Conservation (phyloP, 805 yeast genomes). For the Suhomyces xylopsoci region DNA sequence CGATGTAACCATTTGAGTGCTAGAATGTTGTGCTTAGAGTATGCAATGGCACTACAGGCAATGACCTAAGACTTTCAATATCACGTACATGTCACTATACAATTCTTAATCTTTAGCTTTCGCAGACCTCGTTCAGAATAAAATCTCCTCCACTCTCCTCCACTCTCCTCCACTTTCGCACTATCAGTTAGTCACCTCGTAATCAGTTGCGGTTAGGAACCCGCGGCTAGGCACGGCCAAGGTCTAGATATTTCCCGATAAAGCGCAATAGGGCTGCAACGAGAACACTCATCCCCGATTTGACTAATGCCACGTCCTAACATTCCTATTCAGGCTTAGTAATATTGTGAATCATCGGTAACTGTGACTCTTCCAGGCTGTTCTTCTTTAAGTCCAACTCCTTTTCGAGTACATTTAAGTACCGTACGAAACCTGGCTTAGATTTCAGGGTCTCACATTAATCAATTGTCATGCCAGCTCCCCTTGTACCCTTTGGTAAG, state of each 20-base stretch:
- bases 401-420: neutral
- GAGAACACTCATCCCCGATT: neutral
- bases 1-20: no score
- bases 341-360: neutral
- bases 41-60: neutral
- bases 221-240: neutral
- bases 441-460: neutral
- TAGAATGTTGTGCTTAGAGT: neutral
- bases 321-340: neutral
- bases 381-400: neutral
- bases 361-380: neutral
- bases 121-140: neutral
- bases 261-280: neutral
- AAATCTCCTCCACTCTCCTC: neutral
- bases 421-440: neutral
- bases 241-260: neutral
- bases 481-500: slow-evolving; percentile 43
- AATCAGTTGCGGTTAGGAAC: neutral
- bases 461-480: neutral
- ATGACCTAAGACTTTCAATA: no score
- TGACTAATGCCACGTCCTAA: neutral
- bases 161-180: neutral
- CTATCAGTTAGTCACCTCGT: neutral
- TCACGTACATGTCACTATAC: no score
- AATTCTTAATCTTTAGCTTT: neutral